A percentile compares a stretch with the other conserved stretches of the same genome.
Evolutionary conservation across 331 rosid genomes (phyloP).

Genomic region (Arachis monticola): DNA sequence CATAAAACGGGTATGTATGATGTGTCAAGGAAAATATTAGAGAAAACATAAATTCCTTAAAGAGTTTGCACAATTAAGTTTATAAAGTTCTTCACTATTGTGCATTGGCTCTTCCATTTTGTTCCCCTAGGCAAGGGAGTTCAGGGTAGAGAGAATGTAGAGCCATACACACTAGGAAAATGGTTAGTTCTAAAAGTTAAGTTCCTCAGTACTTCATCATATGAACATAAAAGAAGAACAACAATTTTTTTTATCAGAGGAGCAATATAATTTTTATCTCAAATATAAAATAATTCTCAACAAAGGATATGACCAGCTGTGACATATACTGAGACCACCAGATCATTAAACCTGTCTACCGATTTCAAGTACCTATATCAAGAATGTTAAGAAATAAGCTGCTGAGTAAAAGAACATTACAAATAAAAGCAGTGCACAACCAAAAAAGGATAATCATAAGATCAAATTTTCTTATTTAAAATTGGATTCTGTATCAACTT

Average conservation of each 20-base stretch:
- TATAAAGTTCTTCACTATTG: constrained; percentile 14
- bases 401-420: constrained; percentile 18
- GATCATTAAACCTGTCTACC: constrained; percentile 88
- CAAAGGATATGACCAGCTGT: constrained; percentile 99
- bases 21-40: constrained; percentile 57
- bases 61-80: background rate
- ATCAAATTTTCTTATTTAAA: background rate
- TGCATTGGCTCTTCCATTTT: constrained; percentile 7
- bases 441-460: background rate
- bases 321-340: constrained; percentile 90
- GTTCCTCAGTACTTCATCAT: background rate
- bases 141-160: constrained; percentile 17
- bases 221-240: background rate
- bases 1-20: constrained; percentile 82
- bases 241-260: background rate
- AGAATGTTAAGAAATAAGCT: constrained; percentile 30
- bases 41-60: constrained; percentile 17
- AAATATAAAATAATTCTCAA: constrained; percentile 25
- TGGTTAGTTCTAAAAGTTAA: constrained; percentile 20
- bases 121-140: background rate
- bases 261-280: constrained; percentile 18
- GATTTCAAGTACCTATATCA: constrained; percentile 90
- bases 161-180: constrained; percentile 17
- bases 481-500: background rate
- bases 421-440: background rate